Evolutionary conservation across 805 yeast species (phyloP), one percentile per base, ranked within the genome.

Genomic region (Starmerella riodocensis): DNA sequence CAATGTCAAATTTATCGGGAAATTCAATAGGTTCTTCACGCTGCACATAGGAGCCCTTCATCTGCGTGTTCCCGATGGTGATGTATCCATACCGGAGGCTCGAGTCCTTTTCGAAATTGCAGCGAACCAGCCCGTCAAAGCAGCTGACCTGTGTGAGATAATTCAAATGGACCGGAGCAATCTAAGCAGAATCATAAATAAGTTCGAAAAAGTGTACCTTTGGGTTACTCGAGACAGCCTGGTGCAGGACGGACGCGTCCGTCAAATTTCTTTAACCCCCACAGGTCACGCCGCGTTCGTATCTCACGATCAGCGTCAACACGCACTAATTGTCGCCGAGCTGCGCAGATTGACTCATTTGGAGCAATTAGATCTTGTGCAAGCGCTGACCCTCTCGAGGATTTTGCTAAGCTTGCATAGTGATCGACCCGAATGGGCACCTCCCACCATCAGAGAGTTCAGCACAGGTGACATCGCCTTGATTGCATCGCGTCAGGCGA

Each of bases 21-120:
- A 26, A 21, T 38, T 38, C 37, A 38, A 33, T 18, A 22, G 41
- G 4, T 38, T 32, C 28, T 38, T 19, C 21, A 28, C 37, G 16
- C 27, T 32, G 11, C 33, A 28, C n/a, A 23, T 38, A 6, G 41
- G 41, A 27, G 32, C 27, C 6, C 20, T 32, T 26, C 16, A 27
- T 20, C 13, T 13, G 4, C 5, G 32, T 14, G 22, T 29, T 19
- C 20, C 26, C 3, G 26, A 23, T 9, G 29, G 12, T 19, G 27
- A 26, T 21, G 13, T 22, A 7, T 8, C 26, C 6, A 16, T 38
- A 4, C 33, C 36, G 16, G 41, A 38, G 17, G 23, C 31, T 6
- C 41, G 37, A 3, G 25, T 38, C 8, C 33, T 38, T 12, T 38
- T 20, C 20, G 41, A 38, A 22, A 32, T 38, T 18, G 41, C 29